Conservation (phyloP, 1,284 basidiomycete species). For the Trichosporon faecale region DNA sequence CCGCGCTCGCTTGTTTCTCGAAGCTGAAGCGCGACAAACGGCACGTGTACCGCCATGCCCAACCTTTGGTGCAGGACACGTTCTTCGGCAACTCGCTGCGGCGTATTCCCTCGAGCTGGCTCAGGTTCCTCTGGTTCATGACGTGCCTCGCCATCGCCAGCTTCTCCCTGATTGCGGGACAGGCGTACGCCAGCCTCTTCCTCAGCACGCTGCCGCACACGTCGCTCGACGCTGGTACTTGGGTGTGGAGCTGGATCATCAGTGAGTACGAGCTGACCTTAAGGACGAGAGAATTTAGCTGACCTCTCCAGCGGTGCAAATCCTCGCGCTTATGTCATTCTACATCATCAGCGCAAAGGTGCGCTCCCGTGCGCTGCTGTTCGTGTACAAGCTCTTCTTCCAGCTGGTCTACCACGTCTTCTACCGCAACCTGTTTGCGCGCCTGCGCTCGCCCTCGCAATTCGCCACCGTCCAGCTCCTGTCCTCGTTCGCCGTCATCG, state of each 20-base stretch:
- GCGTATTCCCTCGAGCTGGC: slow-evolving; percentile 57
- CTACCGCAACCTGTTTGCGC: slow-evolving; percentile 51
- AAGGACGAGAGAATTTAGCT: neutral
- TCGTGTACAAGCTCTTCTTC: slow-evolving; percentile 57
- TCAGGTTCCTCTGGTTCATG: slow-evolving; percentile 60
- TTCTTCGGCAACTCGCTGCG: slow-evolving; percentile 53
- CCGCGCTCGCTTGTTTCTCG: slow-evolving; percentile 55
- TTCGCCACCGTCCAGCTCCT: slow-evolving; percentile 58
- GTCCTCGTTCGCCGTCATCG: slow-evolving; percentile 56
- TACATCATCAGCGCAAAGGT: slow-evolving; percentile 58
- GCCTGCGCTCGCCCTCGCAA: slow-evolving; percentile 50
- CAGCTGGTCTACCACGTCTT: slow-evolving; percentile 54
- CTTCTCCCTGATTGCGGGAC: slow-evolving; percentile 58
- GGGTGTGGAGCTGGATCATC: slow-evolving; percentile 58
- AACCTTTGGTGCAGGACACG: slow-evolving; percentile 22
- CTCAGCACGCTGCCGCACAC: slow-evolving; percentile 58
- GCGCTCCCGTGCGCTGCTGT: slow-evolving; percentile 56
- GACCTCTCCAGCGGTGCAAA: slow-evolving; percentile 47
- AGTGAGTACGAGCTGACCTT: slow-evolving; percentile 34
- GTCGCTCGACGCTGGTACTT: slow-evolving; percentile 57
- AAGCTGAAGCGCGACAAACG: slow-evolving; percentile 51
- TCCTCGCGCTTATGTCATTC: slow-evolving; percentile 54
- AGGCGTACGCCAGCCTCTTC: slow-evolving; percentile 58
- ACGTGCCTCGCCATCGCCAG: slow-evolving; percentile 56
- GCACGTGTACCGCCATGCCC: slow-evolving; percentile 43